These are phyloP conservation scores for Torulaspora quercuum DNA, from an alignment of 805 yeast genomes.

Conservation along the genomic window DNA sequence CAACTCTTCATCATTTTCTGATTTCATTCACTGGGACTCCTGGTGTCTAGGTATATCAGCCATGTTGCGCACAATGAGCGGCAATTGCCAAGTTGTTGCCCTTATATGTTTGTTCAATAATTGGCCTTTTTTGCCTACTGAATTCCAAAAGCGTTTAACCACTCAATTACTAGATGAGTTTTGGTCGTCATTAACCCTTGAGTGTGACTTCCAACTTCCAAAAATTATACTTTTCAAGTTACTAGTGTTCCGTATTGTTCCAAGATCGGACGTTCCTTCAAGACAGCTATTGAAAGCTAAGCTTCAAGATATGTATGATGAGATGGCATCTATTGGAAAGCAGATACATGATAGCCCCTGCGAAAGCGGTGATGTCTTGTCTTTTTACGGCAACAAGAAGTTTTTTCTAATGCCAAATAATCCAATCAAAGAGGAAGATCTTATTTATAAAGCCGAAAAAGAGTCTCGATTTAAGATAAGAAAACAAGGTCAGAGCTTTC, in stretches of 20 bases:
- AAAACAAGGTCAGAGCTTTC: slow-evolving; percentile 13
- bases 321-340: slow-evolving; percentile 12
- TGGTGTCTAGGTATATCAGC: slow-evolving; percentile 29
- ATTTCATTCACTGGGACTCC: slow-evolving; percentile 26
- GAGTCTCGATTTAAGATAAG: slow-evolving; percentile 8
- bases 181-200: slow-evolving; percentile 22
- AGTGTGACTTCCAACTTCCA: slow-evolving; percentile 19
- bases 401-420: slow-evolving; percentile 21
- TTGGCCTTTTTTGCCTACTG: slow-evolving; percentile 27
- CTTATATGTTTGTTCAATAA: slow-evolving; percentile 29
- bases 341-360: slow-evolving; percentile 5
- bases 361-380: slow-evolving; percentile 13
- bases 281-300: slow-evolving; percentile 8
- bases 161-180: slow-evolving; percentile 14
- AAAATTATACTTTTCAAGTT: slow-evolving; percentile 20
- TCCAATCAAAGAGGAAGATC: slow-evolving; percentile 14
- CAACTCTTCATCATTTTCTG: slow-evolving; percentile 11
- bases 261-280: slow-evolving; percentile 3
- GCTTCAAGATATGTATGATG: slow-evolving; percentile 12
- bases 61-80: slow-evolving; percentile 28
- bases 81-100: slow-evolving; percentile 27
- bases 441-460: slow-evolving; percentile 17
- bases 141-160: slow-evolving; percentile 10
- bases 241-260: slow-evolving; percentile 19
- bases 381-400: slow-evolving; percentile 28